A percentile compares a stretch with the other conserved stretches of the same genome.
These are phyloP conservation scores for Triticum monococcum DNA, from an alignment of 176 grass and related monocot genomes.

Conservation along the genomic window DNA sequence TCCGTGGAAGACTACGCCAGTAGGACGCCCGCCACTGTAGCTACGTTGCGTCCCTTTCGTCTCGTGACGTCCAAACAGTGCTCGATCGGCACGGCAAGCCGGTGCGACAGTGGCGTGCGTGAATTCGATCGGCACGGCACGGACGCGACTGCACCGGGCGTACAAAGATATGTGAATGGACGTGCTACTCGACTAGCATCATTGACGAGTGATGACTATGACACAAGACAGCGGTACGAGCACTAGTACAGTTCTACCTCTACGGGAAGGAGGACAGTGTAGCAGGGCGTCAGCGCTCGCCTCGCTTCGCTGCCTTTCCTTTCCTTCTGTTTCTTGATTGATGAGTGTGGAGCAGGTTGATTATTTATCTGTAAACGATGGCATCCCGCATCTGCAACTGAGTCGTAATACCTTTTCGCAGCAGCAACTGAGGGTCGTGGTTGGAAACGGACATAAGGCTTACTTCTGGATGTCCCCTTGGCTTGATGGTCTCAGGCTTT, in stretches of 20 bases:
- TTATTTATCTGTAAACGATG: no score
- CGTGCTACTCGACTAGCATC: background rate
- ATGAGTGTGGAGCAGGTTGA: no score
- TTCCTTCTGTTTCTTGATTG: no score
- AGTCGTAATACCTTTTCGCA: no score
- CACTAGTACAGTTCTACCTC: background rate
- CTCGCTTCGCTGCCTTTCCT: no score
- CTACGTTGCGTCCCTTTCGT: background rate
- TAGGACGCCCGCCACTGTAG: background rate
- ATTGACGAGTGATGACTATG: background rate
- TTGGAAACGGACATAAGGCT: no score
- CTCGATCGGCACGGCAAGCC: background rate
- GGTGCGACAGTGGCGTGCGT: background rate
- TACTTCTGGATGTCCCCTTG: no score
- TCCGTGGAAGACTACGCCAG: background rate
- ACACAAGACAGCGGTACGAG: background rate
- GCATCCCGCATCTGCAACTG: no score
- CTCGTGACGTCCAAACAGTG: background rate
- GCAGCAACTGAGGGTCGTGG: no score
- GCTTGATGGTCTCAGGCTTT: no score
- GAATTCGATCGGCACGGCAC: background rate
- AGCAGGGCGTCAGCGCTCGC: background rate
- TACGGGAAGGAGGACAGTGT: background rate
- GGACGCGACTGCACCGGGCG: background rate
- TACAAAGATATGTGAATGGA: background rate